Evolutionary conservation across 2,329 filamentous ascomycete genomes (phyloP).

Genomic region (Mariannaea sp.): DNA sequence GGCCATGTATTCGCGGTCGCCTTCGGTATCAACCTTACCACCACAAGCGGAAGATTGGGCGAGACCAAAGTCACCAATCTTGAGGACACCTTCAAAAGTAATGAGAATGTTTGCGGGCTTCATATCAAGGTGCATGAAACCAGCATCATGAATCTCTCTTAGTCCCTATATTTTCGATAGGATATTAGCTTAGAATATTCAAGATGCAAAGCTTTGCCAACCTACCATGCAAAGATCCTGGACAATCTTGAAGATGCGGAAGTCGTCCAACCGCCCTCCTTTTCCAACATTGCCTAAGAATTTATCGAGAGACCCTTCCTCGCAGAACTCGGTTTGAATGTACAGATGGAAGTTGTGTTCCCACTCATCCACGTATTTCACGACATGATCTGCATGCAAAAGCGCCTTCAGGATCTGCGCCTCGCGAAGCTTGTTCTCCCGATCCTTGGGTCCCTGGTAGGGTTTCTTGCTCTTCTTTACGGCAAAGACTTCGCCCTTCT

Average conservation of each 20-base stretch:
- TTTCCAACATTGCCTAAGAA: constrained; percentile 84
- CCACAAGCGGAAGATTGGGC: constrained; percentile 79
- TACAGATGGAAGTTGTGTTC: constrained; percentile 85
- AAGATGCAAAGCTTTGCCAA: neutral
- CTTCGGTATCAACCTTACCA: constrained; percentile 82
- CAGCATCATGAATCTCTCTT: constrained; percentile 85
- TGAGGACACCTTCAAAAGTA: constrained; percentile 78
- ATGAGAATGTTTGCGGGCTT: constrained; percentile 87
- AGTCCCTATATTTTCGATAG: constrained; percentile 76
- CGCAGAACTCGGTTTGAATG: constrained; percentile 97
- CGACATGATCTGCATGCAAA: constrained; percentile 79
- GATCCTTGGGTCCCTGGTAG: constrained; percentile 77
- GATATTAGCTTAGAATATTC: constrained; percentile 15
- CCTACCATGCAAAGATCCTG: constrained; percentile 82
- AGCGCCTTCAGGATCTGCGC: constrained; percentile 79
- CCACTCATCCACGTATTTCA: constrained; percentile 86
- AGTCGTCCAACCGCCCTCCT: constrained; percentile 89
- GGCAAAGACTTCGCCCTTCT: constrained; percentile 72
- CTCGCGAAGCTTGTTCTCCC: constrained; percentile 83
- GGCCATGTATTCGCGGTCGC: constrained; percentile 94
- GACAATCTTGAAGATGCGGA: constrained; percentile 97
- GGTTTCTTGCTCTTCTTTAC: constrained; percentile 91
- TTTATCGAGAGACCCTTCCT: constrained; percentile 86
- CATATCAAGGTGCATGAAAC: constrained; percentile 83
- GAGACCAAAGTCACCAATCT: constrained; percentile 86